phyloP scores from a whole-genome alignment of 805 yeast species.

The Suhomyces tanzawaensis region DNA sequence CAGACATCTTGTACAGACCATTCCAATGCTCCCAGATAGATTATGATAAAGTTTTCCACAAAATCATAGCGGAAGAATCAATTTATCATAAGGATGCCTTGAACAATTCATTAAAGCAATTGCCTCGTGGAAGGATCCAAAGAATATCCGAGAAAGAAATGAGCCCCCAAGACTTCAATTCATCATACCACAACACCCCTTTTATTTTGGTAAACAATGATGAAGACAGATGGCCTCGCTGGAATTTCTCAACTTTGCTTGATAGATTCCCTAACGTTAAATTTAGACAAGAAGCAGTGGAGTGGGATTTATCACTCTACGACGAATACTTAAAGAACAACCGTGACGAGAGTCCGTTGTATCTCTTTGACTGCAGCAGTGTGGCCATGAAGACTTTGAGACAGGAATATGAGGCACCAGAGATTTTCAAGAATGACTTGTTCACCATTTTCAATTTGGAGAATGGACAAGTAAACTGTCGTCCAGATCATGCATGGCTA shows the following conservation, averaged over 20 bases:
- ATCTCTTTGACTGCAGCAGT: constrained; percentile 79
- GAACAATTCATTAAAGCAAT: constrained; percentile 10
- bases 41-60: constrained; percentile 48
- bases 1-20: constrained; percentile 80
- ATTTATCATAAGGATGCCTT: constrained; percentile 22
- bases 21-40: constrained; percentile 75
- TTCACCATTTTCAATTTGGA: constrained; percentile 50
- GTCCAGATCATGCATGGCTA: constrained; percentile 94
- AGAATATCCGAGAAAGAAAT: constrained; percentile 48
- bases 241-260: constrained; percentile 54
- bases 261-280: constrained; percentile 54
- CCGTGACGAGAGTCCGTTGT: constrained; percentile 79
- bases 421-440: constrained; percentile 55
- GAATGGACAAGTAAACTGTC: constrained; percentile 34
- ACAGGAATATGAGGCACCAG: constrained; percentile 54
- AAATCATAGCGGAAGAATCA: constrained; percentile 48
- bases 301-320: constrained; percentile 69
- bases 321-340: constrained; percentile 58
- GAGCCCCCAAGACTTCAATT: constrained; percentile 45
- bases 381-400: constrained; percentile 59
- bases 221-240: constrained; percentile 55
- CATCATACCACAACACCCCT: constrained; percentile 52
- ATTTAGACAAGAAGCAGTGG: constrained; percentile 83
- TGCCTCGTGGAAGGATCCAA: constrained; percentile 47
- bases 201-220: constrained; percentile 50